phyloP scores from a whole-genome alignment of 2,329 filamentous ascomycete genomes.

The Fusarium odoratissimum region DNA sequence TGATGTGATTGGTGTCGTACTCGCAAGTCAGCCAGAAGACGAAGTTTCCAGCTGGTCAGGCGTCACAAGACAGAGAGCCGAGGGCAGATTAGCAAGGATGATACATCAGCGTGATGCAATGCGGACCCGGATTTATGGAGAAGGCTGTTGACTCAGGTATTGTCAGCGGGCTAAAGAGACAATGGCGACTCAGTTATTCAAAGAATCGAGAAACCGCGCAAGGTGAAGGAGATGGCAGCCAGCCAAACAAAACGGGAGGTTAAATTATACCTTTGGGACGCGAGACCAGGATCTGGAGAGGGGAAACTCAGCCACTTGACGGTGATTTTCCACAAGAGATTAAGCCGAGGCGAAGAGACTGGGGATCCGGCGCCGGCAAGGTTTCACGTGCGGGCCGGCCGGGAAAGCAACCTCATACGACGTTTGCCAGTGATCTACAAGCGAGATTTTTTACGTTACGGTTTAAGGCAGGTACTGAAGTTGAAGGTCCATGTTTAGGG shows the following conservation, averaged over 20 bases:
- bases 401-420: constrained; percentile 36
- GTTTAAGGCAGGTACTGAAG: constrained; percentile 38
- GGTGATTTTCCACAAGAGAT: constrained; percentile 32
- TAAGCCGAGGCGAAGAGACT: constrained; percentile 41
- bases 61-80: constrained; percentile 43
- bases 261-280: constrained; percentile 12
- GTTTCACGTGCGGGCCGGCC: constrained; percentile 41
- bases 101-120: constrained; percentile 47
- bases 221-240: constrained; percentile 9
- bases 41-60: constrained; percentile 33
- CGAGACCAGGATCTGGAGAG: constrained; percentile 22
- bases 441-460: constrained; percentile 34
- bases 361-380: constrained; percentile 30
- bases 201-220: constrained; percentile 15
- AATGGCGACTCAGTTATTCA: constrained; percentile 21
- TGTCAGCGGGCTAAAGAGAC: constrained; percentile 31
- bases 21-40: constrained; percentile 37
- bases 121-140: constrained; percentile 40
- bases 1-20: constrained; percentile 41
- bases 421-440: constrained; percentile 24
- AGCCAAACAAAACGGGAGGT: constrained; percentile 20
- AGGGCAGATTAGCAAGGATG: constrained; percentile 33
- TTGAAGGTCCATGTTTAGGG: constrained; percentile 22
- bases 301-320: constrained; percentile 29
- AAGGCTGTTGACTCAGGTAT: constrained; percentile 35